Conservation (phyloP, 192 early-diverging fungal genomes). For the Globomyces pollinis-pini region DNA sequence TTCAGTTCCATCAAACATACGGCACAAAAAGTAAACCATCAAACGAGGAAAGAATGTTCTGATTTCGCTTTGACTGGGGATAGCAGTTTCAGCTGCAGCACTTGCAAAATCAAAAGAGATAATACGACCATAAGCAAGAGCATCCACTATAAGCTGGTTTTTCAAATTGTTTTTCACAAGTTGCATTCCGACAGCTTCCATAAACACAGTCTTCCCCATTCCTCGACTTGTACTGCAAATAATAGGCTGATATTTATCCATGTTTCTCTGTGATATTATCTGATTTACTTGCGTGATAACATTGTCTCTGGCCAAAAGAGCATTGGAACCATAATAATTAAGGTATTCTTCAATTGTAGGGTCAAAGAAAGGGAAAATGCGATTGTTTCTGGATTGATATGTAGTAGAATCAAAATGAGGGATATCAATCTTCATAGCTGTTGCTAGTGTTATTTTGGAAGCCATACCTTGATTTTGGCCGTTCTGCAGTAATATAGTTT, state of each 20-base stretch:
- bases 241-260: too few relatives aligned
- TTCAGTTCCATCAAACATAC: not conserved
- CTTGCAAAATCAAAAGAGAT: conserved; percentile 5
- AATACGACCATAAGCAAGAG: conserved; percentile 1
- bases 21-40: not conserved
- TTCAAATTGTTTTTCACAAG: not conserved
- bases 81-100: not conserved
- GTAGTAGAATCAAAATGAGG: not conserved
- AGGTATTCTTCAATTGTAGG: not conserved
- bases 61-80: not conserved
- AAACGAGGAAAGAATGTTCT: not conserved
- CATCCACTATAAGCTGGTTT: not conserved
- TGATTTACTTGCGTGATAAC: too few relatives aligned
- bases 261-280: too few relatives aligned
- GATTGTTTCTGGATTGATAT: not conserved
- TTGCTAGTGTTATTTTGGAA: not conserved
- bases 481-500: not conserved
- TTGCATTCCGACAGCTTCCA: not conserved
- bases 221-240: too few relatives aligned
- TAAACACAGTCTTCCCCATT: not conserved
- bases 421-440: not conserved
- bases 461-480: not conserved
- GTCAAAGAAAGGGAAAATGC: not conserved
- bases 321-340: not conserved
- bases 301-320: too few relatives aligned